Conservation (phyloP, 371 early-diverging fungal genomes). For the Chytridium lagenaria region DNA sequence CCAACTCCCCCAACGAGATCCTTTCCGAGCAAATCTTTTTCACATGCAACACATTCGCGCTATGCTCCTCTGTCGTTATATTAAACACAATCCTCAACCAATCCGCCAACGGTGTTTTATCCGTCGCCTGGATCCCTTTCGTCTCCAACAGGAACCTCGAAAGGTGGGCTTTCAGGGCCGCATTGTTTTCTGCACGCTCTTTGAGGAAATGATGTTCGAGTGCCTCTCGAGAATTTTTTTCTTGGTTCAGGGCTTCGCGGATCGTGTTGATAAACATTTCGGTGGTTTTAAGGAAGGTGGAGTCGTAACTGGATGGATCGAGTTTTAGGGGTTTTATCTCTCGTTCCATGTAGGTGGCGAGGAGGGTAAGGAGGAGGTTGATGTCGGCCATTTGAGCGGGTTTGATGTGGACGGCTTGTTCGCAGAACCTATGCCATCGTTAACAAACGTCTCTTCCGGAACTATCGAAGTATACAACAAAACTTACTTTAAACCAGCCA, state of each 20-base stretch:
- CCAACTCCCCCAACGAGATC: slow-evolving; percentile 30
- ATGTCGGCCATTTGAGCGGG: background rate
- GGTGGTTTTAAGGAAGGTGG: slow-evolving; percentile 32
- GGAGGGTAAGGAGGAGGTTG: background rate
- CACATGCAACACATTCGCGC: slow-evolving; percentile 13
- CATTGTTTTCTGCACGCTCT: slow-evolving; percentile 8
- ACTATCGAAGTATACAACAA: background rate
- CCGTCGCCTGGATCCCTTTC: slow-evolving; percentile 4
- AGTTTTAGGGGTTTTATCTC: background rate
- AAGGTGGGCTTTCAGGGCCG: slow-evolving; percentile 16
- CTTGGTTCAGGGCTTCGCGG: slow-evolving; percentile 34
- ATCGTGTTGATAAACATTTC: slow-evolving; percentile 37
- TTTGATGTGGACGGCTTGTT: no score
- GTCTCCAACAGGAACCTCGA: slow-evolving; percentile 10
- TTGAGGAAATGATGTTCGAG: slow-evolving; percentile 24
- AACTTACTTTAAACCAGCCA: background rate
- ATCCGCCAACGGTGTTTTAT: slow-evolving; percentile 22
- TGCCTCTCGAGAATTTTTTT: slow-evolving; percentile 22
- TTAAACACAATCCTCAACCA: slow-evolving; percentile 37
- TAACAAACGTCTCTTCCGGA: background rate
- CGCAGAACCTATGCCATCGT: background rate
- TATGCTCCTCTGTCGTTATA: slow-evolving; percentile 31
- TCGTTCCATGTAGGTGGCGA: background rate
- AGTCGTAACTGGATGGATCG: slow-evolving; percentile 30
- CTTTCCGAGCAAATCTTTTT: slow-evolving; percentile 29